Evolutionary conservation across 805 yeast genomes (phyloP).

Genomic region (Blastobotrys parvus): DNA sequence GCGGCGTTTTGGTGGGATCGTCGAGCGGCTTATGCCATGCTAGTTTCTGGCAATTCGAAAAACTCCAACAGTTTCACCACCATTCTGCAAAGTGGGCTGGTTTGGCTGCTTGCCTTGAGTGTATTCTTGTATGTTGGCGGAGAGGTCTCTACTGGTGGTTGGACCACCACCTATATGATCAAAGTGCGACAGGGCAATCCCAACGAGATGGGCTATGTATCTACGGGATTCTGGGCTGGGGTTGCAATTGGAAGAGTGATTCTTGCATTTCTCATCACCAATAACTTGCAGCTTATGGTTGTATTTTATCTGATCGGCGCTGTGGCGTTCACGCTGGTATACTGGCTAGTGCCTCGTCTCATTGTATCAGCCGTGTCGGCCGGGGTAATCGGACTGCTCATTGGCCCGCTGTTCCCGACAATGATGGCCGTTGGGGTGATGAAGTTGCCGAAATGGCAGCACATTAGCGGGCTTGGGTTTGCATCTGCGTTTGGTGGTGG

Average conservation of each 20-base stretch:
- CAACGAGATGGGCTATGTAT: conserved; percentile 47
- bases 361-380: conserved; percentile 39
- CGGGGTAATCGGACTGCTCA: conserved; percentile 46
- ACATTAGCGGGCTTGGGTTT: conserved; percentile 62
- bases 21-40: conserved; percentile 9
- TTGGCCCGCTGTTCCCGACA: conserved; percentile 71
- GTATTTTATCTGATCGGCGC: conserved; percentile 23
- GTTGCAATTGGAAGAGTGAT: conserved; percentile 53
- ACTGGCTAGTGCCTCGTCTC: conserved; percentile 44
- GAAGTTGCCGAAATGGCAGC: conserved; percentile 49
- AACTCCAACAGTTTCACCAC: not conserved
- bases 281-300: conserved; percentile 19
- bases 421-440: conserved; percentile 57
- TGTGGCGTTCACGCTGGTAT: conserved; percentile 28
- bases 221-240: conserved; percentile 68
- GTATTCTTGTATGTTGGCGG: conserved; percentile 60
- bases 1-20: conserved; percentile 37
- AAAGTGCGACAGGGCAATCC: conserved; percentile 43
- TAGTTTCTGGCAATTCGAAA: conserved; percentile 1
- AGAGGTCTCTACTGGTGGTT: conserved; percentile 61
- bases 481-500: conserved; percentile 75
- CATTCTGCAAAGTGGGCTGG: conserved; percentile 10
- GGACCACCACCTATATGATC: conserved; percentile 58
- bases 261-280: conserved; percentile 33
- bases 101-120: conserved; percentile 43